Percentiles rank a stretch among this genome's conserved stretches.
phyloP scores from a whole-genome alignment of 2,329 filamentous ascomycete species.

The Colletotrichum siamense region DNA sequence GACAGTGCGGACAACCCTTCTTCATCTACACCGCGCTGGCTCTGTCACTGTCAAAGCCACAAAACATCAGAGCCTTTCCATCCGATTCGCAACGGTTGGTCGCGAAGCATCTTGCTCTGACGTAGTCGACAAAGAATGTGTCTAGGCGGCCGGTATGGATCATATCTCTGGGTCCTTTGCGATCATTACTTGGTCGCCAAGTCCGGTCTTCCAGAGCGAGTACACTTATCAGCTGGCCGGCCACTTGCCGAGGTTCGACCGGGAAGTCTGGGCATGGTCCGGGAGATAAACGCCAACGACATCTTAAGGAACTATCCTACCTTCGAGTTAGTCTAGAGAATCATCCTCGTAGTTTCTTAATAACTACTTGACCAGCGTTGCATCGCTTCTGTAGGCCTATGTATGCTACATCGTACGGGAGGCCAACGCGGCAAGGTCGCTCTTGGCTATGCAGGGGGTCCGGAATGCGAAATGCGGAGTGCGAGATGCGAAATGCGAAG shows the following conservation, averaged over 20 bases:
- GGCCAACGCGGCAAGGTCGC: neutral
- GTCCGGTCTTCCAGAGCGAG: neutral
- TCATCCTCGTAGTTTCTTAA: neutral
- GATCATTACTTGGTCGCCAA: neutral
- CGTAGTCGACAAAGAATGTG: neutral
- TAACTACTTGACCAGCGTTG: neutral
- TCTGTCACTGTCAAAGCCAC: neutral
- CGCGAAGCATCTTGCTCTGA: neutral
- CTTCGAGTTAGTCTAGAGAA: neutral
- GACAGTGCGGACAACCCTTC: neutral
- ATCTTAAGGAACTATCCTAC: neutral
- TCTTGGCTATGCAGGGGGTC: neutral
- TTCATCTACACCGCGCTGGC: neutral
- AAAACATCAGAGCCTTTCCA: neutral
- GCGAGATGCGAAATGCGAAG: neutral
- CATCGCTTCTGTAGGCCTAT: neutral
- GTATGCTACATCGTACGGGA: neutral
- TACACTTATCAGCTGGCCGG: neutral
- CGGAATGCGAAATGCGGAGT: neutral
- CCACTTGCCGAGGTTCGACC: neutral
- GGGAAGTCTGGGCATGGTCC: neutral
- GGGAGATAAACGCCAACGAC: neutral
- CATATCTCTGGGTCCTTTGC: neutral
- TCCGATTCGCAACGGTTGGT: neutral
- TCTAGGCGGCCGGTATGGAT: neutral